A percentile compares a stretch with the other conserved stretches of the same genome.
Conservation (phyloP, 2,329 filamentous ascomycete genomes). For the Ceratocystiopsis sp. region DNA sequence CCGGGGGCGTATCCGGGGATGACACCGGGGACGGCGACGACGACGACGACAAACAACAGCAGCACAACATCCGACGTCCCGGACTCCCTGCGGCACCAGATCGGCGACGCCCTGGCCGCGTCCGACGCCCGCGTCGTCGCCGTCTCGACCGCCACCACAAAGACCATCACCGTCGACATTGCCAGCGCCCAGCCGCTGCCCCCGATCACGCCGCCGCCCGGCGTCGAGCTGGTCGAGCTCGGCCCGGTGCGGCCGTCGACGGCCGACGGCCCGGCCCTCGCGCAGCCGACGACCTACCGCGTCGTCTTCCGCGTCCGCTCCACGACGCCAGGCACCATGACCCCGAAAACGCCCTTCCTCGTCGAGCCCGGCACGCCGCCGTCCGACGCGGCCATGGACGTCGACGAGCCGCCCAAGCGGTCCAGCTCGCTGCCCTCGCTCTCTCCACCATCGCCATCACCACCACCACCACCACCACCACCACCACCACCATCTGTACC, state of each 20-base stretch:
- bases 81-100: constrained; percentile 34
- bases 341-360: not conserved
- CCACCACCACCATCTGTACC: not conserved
- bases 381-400: no score
- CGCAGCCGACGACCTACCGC: constrained; percentile 24
- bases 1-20: constrained; percentile 11
- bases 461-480: no score
- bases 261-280: constrained; percentile 7
- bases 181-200: constrained; percentile 34
- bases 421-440: no score
- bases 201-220: constrained; percentile 36
- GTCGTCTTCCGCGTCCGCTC: constrained; percentile 36
- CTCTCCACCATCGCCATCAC: no score
- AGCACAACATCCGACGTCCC: constrained; percentile 26
- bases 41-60: constrained; percentile 10
- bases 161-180: constrained; percentile 48
- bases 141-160: constrained; percentile 40
- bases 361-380: constrained; percentile 5
- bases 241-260: constrained; percentile 13
- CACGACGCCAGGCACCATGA: not conserved
- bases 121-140: constrained; percentile 39
- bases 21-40: constrained; percentile 11
- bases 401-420: no score
- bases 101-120: constrained; percentile 32
- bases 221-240: constrained; percentile 41